Percentiles rank a stretch among this genome's conserved stretches.
These are phyloP conservation scores for Ogataea paradorogensis DNA, from an alignment of 805 yeast genomes.

Conservation along the genomic window DNA sequence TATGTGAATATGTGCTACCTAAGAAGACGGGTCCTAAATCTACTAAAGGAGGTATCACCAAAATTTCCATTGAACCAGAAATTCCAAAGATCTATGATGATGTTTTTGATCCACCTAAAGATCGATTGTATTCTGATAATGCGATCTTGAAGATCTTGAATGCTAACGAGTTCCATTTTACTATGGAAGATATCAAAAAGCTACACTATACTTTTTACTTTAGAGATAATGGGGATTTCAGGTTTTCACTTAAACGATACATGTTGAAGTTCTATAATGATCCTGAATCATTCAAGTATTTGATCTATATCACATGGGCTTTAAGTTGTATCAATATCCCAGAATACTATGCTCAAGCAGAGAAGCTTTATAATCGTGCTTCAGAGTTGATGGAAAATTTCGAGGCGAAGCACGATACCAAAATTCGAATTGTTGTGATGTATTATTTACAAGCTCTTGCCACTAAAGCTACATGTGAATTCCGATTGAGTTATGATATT, in stretches of 20 bases:
- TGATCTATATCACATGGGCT: constrained; percentile 27
- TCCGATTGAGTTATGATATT: constrained; percentile 25
- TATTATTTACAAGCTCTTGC: constrained; percentile 27
- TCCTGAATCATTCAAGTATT: constrained; percentile 20
- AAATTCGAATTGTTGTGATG: constrained; percentile 19
- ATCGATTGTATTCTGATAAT: constrained; percentile 3
- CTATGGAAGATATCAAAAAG: constrained; percentile 20
- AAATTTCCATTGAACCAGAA: not conserved
- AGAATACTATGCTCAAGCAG: constrained; percentile 18
- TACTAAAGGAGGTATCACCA: constrained; percentile 1
- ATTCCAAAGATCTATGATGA: not conserved
- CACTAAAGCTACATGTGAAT: constrained; percentile 28
- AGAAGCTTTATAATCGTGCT: constrained; percentile 19
- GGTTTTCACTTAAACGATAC: constrained; percentile 23
- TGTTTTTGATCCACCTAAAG: not conserved
- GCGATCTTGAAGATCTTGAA: constrained; percentile 1
- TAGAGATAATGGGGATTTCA: constrained; percentile 12
- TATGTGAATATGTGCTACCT: constrained; percentile 28
- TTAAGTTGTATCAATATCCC: constrained; percentile 16
- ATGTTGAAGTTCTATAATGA: constrained; percentile 16
- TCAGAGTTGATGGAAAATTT: constrained; percentile 15
- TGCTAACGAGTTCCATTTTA: constrained; percentile 20
- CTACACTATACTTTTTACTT: constrained; percentile 21
- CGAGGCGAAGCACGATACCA: constrained; percentile 18
- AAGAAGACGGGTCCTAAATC: constrained; percentile 34